phyloP scores from a whole-genome alignment of 495 filamentous ascomycete genomes.

The Penicillium verhagenii region DNA sequence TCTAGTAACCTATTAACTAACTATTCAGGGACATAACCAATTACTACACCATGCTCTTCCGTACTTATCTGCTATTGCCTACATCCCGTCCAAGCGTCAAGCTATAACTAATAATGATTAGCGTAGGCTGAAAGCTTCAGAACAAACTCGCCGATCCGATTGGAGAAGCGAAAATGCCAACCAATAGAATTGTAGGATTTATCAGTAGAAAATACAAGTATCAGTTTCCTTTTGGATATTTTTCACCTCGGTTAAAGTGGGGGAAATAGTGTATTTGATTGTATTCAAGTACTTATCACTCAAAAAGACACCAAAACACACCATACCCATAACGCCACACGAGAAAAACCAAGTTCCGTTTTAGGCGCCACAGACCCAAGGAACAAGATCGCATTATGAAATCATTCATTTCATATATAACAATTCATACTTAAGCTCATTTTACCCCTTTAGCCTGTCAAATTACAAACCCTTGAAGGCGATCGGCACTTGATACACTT shows the following conservation, averaged over 20 bases:
- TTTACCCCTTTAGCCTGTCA: not conserved
- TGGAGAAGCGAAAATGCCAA: too few relatives aligned
- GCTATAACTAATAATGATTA: too few relatives aligned
- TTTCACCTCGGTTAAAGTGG: not conserved
- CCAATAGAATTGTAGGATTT: too few relatives aligned
- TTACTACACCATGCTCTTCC: too few relatives aligned
- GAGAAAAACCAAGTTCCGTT: slow-evolving; percentile 7
- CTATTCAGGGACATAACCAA: too few relatives aligned
- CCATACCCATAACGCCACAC: not conserved
- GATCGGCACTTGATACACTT: slow-evolving; percentile 2
- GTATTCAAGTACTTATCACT: not conserved
- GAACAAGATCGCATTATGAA: slow-evolving; percentile 14
- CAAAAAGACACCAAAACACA: not conserved
- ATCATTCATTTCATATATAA: slow-evolving; percentile 24
- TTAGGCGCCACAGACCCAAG: slow-evolving; percentile 12
- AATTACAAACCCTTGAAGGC: not conserved
- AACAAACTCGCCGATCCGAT: too few relatives aligned
- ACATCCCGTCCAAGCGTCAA: too few relatives aligned
- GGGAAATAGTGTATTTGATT: not conserved
- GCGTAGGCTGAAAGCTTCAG: too few relatives aligned
- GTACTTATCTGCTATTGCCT: too few relatives aligned
- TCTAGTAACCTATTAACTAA: too few relatives aligned
- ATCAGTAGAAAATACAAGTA: too few relatives aligned
- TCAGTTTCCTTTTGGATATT: too few relatives aligned
- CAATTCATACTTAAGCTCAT: not conserved